Conservation (phyloP, 306 rosid genomes). For the Hippophae rhamnoides region DNA sequence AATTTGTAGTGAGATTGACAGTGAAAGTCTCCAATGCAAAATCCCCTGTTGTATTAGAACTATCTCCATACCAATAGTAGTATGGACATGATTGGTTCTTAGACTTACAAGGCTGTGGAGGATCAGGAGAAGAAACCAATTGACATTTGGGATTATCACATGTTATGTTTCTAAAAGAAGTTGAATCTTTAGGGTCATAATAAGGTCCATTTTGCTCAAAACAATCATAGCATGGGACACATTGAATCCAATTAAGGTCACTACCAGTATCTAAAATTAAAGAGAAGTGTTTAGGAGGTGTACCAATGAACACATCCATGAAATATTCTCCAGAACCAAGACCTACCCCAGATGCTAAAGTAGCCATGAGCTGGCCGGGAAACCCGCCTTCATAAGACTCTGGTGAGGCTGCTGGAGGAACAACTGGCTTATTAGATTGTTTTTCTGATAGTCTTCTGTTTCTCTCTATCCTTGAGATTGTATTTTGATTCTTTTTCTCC, state of each 20-base stretch:
- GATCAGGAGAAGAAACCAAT: slow-evolving; percentile 80
- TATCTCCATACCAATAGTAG: slow-evolving; percentile 93
- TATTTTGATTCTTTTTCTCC: slow-evolving; percentile 79
- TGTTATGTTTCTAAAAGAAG: slow-evolving; percentile 55
- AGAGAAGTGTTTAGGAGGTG: slow-evolving; percentile 87
- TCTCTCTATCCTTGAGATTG: slow-evolving; percentile 47
- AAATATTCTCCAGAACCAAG: slow-evolving; percentile 96
- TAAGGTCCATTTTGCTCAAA: slow-evolving; percentile 78
- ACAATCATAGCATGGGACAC: slow-evolving; percentile 81
- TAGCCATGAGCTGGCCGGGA: slow-evolving; percentile 68
- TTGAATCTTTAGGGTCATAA: slow-evolving; percentile 74
- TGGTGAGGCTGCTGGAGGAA: slow-evolving; percentile 36
- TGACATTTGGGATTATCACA: slow-evolving; percentile 60
- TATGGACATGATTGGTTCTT: slow-evolving; percentile 76
- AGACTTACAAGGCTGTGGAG: slow-evolving; percentile 65
- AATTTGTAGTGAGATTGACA: slow-evolving; percentile 54
- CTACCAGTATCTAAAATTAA: slow-evolving; percentile 93
- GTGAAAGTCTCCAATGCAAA: slow-evolving; percentile 74
- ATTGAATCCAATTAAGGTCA: slow-evolving; percentile 96
- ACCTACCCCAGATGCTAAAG: slow-evolving; percentile 85
- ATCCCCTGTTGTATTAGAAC: slow-evolving; percentile 93
- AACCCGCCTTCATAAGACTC: slow-evolving; percentile 26
- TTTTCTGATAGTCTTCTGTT: slow-evolving; percentile 15
- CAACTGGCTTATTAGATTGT: neutral
- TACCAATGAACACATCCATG: slow-evolving; percentile 91